Base-by-base conservation (phyloP, 331 rosid genomes). In the Stylosanthes scabra region DNA sequence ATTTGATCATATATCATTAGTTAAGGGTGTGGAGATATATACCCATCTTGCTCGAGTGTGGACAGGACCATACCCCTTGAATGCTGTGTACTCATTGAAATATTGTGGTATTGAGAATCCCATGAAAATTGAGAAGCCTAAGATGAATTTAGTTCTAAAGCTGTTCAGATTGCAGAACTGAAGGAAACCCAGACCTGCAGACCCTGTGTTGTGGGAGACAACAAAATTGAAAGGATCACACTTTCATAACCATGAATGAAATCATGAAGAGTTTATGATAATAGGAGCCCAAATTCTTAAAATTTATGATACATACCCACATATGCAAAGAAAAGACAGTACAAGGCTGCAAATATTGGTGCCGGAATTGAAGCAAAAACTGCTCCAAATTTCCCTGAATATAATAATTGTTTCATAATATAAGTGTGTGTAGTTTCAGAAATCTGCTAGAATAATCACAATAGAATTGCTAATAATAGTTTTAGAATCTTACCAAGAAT, bases 361-460 rank as follows among this genome's bases (percentile, higher is more conserved):
- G 91, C 90, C 16, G 98, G 98, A 78, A 93, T 91, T 54, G 98
- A 93, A 83, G 98, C 98, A 65, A 93, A 93, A 64, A 93, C 89
- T 2, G 98, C 98, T 82, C 98, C 98, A 28, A 93, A 93, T 85
- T 93, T 93, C 70, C 96, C 98, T 93, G 72, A 56, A 80, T 54
- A 71, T 42, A 61, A 9, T 39, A 64, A 55, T 49, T 34, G 59
- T 44, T 59, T 59, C 59, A 68, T 28, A 6, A 42, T 44, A 40
- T 44, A 40, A 62, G 16, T 8, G 9, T 11, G 31, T 4, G n/a
- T n/a, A 69, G 11, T 54, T 55, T 70, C 39, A 15, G 25, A 41
- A 61, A 55, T 27, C n/a, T 31, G 37, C 37, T 31, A 73, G 49
- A 54, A 14, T 9, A 28, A 40, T 12, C 45, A 54, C 8, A 34